A percentile compares a stretch with the other conserved stretches of the same genome.
These are phyloP conservation scores for Penicillium sp. DNA, from an alignment of 2,329 filamentous ascomycete species.

Conservation along the genomic window DNA sequence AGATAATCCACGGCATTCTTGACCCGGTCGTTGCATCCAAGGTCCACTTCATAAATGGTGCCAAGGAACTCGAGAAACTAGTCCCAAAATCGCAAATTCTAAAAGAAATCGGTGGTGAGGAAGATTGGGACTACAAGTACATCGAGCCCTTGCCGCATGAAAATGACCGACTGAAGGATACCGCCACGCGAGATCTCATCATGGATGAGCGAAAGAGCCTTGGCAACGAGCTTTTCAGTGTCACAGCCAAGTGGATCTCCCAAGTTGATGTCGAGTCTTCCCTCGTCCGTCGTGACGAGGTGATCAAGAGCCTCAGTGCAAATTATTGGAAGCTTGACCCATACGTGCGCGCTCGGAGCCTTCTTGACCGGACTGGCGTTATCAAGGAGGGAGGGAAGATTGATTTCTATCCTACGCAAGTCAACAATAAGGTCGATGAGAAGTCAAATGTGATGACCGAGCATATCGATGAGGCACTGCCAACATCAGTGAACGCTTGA, in stretches of 20 bases:
- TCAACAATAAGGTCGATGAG: not conserved
- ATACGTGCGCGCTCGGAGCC: slow-evolving; percentile 17
- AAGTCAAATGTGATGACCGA: slow-evolving; percentile 2
- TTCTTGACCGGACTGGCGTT: slow-evolving; percentile 25
- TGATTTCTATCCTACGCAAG: slow-evolving; percentile 21
- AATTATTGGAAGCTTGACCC: slow-evolving; percentile 25
- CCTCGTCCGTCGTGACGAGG: slow-evolving; percentile 6
- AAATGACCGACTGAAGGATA: slow-evolving; percentile 18
- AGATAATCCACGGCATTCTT: slow-evolving; percentile 20
- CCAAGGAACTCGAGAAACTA: slow-evolving; percentile 19
- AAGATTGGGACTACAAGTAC: slow-evolving; percentile 24
- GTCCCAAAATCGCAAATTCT: slow-evolving; percentile 21
- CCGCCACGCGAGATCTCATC: slow-evolving; percentile 4
- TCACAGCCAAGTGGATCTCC: slow-evolving; percentile 19
- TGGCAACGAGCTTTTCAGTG: slow-evolving; percentile 16
- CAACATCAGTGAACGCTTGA: slow-evolving; percentile 1
- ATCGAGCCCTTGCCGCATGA: slow-evolving; percentile 15
- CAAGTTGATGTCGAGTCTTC: slow-evolving; percentile 3
- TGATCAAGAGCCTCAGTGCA: slow-evolving; percentile 15
- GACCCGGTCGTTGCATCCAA: slow-evolving; percentile 19
- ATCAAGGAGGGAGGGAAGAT: slow-evolving; percentile 22
- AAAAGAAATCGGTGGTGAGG: slow-evolving; percentile 18
- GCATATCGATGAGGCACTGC: not conserved
- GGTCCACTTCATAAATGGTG: slow-evolving; percentile 21
- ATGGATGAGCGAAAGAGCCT: slow-evolving; percentile 16